Conservation (phyloP, 805 yeast species). For the Wickerhamiella azyma region DNA sequence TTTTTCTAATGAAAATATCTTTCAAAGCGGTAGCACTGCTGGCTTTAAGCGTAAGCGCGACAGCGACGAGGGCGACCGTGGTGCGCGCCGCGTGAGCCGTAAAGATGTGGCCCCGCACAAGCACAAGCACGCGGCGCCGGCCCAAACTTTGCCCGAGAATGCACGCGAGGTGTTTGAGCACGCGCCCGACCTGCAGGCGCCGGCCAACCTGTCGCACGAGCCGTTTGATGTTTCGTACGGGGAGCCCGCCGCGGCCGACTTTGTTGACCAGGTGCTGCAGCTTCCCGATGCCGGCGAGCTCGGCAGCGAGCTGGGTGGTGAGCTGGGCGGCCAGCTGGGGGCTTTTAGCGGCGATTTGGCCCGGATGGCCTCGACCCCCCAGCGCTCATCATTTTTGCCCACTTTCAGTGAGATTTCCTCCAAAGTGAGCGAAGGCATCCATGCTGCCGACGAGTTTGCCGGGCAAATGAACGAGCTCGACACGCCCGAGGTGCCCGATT, state of each 20-base stretch:
- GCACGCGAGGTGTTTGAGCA: constrained; percentile 5
- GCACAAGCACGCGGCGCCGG: constrained; percentile 6
- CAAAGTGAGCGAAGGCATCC: not conserved
- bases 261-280: constrained; percentile 1
- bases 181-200: constrained; percentile 8
- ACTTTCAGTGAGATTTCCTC: not conserved
- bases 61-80: not conserved
- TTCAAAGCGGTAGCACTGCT: not conserved
- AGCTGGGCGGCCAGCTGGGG: not conserved
- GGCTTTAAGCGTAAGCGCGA: constrained; percentile 6
- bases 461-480: not conserved
- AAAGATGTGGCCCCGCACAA: constrained; percentile 8
- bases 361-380: too few species aligned
- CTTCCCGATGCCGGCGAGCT: constrained; percentile 6
- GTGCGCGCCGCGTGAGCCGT: constrained; percentile 1
- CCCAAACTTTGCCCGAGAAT: constrained; percentile 5
- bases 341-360: too few species aligned
- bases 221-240: constrained; percentile 7
- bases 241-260: not conserved
- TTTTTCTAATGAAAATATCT: constrained; percentile 1
- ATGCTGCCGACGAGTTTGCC: not conserved
- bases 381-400: not conserved
- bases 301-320: not conserved
- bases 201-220: constrained; percentile 7
- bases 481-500: not conserved